These are phyloP conservation scores for Solanum sejunctum DNA, from an alignment of 257 asterid species.

Conservation along the genomic window DNA sequence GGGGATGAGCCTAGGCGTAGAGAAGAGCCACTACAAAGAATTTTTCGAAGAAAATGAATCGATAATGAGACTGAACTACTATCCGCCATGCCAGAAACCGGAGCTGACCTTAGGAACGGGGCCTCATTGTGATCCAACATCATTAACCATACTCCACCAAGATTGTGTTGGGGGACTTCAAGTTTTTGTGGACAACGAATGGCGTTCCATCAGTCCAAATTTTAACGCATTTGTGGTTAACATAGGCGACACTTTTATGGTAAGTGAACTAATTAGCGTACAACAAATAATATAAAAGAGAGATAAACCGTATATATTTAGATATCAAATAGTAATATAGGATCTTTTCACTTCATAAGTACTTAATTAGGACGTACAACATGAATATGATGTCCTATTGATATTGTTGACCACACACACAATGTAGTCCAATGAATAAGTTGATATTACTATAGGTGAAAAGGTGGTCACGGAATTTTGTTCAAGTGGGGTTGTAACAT, in stretches of 20 bases:
- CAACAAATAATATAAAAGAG: neutral
- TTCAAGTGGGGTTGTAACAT: neutral
- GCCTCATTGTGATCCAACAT: conserved; percentile 93
- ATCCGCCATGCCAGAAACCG: conserved; percentile 78
- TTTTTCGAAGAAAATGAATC: conserved; percentile 69
- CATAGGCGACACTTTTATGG: conserved; percentile 98
- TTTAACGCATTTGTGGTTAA: conserved; percentile 64
- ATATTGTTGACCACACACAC: neutral
- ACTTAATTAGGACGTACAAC: neutral
- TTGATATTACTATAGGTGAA: neutral
- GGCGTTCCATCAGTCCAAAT: conserved; percentile 58
- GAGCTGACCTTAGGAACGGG: conserved; percentile 79
- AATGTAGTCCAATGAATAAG: neutral
- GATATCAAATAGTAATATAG: neutral
- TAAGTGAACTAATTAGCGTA: conserved; percentile 1
- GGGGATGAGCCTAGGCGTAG: conserved; percentile 70
- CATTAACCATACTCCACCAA: conserved; percentile 91
- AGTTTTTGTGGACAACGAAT: conserved; percentile 63
- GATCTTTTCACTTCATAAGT: neutral
- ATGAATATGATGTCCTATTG: neutral
- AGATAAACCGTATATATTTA: neutral
- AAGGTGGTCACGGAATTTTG: neutral
- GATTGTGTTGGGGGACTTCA: conserved; percentile 78
- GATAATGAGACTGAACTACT: conserved; percentile 79
- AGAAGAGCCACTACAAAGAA: conserved; percentile 23